Base-by-base conservation (phyloP, 2,329 filamentous ascomycete genomes). In the Sclerotiophoma versabilis region DNA sequence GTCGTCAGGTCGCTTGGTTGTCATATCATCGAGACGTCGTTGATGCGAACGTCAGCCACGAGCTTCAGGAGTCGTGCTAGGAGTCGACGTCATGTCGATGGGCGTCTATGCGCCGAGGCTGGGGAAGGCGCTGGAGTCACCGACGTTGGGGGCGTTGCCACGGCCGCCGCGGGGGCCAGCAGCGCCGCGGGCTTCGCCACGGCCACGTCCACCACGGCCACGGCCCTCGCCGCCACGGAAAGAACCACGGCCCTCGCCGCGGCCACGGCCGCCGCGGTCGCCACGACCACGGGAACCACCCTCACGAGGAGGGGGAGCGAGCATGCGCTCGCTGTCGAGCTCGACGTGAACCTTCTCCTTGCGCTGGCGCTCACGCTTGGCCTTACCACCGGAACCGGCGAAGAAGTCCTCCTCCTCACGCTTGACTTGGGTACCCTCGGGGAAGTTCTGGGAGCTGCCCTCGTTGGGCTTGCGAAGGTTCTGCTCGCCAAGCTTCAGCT, bases 371-470 rank as follows among this genome's bases (percentile, higher is more conserved):
- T 93, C 87, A 75, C 91, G 90, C 75, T 80, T 81, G 76, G 86
- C 79, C 88, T 97, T 97, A 80, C 88, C 89, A 60, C 81, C 83
- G 64, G 83, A 77, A 68, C 84, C 87, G 71, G 89, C 80, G 74
- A 96, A 89, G 85, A 91, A 97, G 64, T 76, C 74, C 68, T 89
- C 87, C 69, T 92, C 87, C 49, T 85, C 84, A 41, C 82, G 48
- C 75, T 55, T 75, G 75, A 64, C 81, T 69, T 86, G 68, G 60
- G 82, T 96, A 76, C 92, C 92, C 71, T 84, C 83, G 71, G 90
- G 90, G 91, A 93, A 96, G 85, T 97, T 95, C 86, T 95, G 93
- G 83, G 92, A 91, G 82, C 83, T 85, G 73, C 93, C 93, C 83
- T 97, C 93, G 83, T 98, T 97, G 78, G 93, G 82, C 83, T 92